These are phyloP conservation scores for Protostelium mycophagum DNA, from an alignment of 78 protist genomes.

Conservation along the genomic window DNA sequence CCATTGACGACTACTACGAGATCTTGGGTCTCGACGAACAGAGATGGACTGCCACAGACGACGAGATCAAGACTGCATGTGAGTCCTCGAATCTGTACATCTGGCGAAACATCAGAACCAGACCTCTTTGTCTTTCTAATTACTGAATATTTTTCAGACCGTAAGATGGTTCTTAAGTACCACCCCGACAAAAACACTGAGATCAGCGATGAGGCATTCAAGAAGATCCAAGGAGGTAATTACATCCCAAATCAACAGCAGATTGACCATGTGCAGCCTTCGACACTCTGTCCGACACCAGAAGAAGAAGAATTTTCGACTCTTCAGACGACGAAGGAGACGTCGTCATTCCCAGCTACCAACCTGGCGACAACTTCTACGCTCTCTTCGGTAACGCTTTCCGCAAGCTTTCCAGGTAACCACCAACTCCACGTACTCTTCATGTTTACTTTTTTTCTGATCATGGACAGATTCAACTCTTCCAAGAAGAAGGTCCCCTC, in stretches of 20 bases:
- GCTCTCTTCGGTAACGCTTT: constrained; percentile 53
- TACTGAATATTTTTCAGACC: neutral
- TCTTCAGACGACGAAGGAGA: constrained; percentile 60
- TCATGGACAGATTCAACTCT: no score
- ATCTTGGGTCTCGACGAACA: constrained; percentile 71
- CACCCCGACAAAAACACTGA: constrained; percentile 83
- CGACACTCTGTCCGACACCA: constrained; percentile 64
- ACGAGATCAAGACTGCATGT: constrained; percentile 69
- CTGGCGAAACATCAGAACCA: neutral
- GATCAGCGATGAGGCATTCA: constrained; percentile 70
- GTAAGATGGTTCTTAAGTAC: constrained; percentile 51
- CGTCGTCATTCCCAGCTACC: constrained; percentile 31
- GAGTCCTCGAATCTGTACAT: neutral
- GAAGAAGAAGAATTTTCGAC: constrained; percentile 75
- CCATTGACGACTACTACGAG: constrained; percentile 64
- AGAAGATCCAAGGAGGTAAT: constrained; percentile 40
- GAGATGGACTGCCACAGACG: constrained; percentile 73
- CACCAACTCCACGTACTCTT: constrained; percentile 7
- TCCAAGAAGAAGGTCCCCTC: neutral
- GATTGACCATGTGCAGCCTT: constrained; percentile 23
- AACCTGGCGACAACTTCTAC: constrained; percentile 51
- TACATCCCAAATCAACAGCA: neutral
- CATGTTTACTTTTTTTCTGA: no score
- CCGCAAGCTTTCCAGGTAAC: constrained; percentile 31
- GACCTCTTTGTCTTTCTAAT: constrained; percentile 9